Conservation (phyloP, 2,329 filamentous ascomycete genomes). For the Aspergillus niger region DNA sequence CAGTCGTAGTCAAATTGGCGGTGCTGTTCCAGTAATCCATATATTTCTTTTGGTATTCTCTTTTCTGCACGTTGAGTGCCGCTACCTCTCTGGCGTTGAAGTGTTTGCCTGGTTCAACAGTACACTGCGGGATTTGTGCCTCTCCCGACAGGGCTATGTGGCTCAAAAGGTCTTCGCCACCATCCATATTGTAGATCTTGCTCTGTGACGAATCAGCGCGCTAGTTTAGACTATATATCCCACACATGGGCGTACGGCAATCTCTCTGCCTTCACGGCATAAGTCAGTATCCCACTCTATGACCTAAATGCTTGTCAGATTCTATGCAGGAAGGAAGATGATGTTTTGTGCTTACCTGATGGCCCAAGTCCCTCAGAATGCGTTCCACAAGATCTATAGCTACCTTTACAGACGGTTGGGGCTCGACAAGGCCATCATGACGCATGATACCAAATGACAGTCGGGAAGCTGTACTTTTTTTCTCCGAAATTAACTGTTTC, state of each 20-base stretch:
- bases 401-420: background rate
- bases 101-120: slow-evolving; percentile 23
- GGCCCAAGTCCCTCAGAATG: background rate
- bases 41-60: slow-evolving; percentile 39
- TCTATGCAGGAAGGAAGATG: background rate
- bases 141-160: slow-evolving; percentile 38
- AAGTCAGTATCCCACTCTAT: background rate
- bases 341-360: background rate
- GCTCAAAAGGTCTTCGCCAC: slow-evolving; percentile 33
- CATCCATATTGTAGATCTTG: slow-evolving; percentile 33
- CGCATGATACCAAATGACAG: background rate
- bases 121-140: slow-evolving; percentile 40
- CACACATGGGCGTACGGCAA: background rate
- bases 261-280: background rate
- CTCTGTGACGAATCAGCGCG: slow-evolving; percentile 5
- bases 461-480: background rate
- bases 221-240: background rate
- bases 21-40: slow-evolving; percentile 30
- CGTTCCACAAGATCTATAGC: background rate
- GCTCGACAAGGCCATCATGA: background rate
- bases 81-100: slow-evolving; percentile 21
- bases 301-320: background rate
- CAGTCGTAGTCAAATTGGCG: slow-evolving; percentile 16
- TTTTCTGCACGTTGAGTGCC: slow-evolving; percentile 36
- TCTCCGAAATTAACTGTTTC: background rate